phyloP scores from a whole-genome alignment of 1,284 basidiomycete species.

The Neonothopanus nambi region DNA sequence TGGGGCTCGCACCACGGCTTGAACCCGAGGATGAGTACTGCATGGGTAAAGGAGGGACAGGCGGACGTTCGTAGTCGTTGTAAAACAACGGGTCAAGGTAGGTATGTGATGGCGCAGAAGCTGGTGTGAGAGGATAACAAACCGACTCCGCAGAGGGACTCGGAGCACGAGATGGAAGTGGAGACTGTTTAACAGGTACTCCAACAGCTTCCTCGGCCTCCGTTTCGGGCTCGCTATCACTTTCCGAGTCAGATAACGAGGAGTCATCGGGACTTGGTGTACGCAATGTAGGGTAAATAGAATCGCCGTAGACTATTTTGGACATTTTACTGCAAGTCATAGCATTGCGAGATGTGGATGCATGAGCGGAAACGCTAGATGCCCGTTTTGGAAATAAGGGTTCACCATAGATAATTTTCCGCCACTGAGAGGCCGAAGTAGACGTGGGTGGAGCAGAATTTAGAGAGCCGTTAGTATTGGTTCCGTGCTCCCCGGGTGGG shows the following conservation, averaged over 20 bases:
- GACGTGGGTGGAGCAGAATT: constrained; percentile 25
- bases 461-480: constrained; percentile 15
- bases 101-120: constrained; percentile 36
- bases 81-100: constrained; percentile 44
- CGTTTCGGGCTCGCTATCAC: constrained; percentile 17
- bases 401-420: constrained; percentile 56
- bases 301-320: constrained; percentile 41
- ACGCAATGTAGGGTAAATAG: constrained; percentile 39
- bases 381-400: constrained; percentile 43
- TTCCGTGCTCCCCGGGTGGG: constrained; percentile 18
- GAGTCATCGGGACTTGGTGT: constrained; percentile 26
- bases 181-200: not conserved
- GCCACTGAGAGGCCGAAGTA: constrained; percentile 45
- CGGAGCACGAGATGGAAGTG: constrained; percentile 22
- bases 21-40: constrained; percentile 30
- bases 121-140: constrained; percentile 30
- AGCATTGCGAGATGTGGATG: constrained; percentile 11
- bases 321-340: constrained; percentile 33
- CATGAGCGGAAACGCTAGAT: constrained; percentile 13
- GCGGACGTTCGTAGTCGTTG: constrained; percentile 28
- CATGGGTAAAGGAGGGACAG: constrained; percentile 36
- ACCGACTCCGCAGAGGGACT: constrained; percentile 43
- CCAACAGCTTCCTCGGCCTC: constrained; percentile 10
- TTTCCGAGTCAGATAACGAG: constrained; percentile 33
- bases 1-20: constrained; percentile 22